Conservation (phyloP, 108 stramenopile genomes). For the Skeletonema tropicum region DNA sequence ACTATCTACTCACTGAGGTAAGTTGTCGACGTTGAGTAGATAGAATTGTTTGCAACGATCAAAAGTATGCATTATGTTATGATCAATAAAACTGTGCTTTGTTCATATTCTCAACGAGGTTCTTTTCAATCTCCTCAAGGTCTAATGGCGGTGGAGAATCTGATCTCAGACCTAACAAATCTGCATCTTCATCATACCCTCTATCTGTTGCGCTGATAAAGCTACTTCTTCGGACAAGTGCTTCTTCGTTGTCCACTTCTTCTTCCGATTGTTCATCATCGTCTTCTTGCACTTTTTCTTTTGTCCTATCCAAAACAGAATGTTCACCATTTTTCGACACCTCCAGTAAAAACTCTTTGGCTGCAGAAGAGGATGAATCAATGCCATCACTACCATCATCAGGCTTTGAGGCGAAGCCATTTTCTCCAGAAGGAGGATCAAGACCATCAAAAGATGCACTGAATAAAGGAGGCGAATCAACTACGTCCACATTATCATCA, state of each 20-base stretch:
- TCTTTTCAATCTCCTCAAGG: conserved; percentile 51
- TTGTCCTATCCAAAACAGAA: neutral
- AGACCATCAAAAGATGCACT: conserved; percentile 37
- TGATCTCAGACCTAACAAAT: conserved; percentile 46
- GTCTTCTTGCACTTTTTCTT: neutral
- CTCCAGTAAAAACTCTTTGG: neutral
- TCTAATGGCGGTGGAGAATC: conserved; percentile 50
- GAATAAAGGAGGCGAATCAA: neutral
- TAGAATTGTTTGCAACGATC: no score
- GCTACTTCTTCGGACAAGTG: neutral
- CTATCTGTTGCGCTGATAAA: conserved; percentile 26
- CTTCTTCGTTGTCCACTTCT: conserved; percentile 5
- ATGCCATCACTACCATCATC: neutral
- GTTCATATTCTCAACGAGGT: conserved; percentile 39
- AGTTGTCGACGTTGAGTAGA: no score
- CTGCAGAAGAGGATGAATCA: neutral
- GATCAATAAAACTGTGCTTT: conserved; percentile 28
- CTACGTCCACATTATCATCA: neutral
- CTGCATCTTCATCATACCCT: conserved; percentile 49
- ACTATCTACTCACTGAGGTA: no score
- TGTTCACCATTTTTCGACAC: neutral
- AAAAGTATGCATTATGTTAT: neutral
- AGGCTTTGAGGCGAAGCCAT: neutral
- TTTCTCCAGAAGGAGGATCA: conserved; percentile 13
- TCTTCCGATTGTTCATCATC: neutral